phyloP scores from a whole-genome alignment of 768 basidiomycete genomes.

The Dictyophora rubrovolvata region DNA sequence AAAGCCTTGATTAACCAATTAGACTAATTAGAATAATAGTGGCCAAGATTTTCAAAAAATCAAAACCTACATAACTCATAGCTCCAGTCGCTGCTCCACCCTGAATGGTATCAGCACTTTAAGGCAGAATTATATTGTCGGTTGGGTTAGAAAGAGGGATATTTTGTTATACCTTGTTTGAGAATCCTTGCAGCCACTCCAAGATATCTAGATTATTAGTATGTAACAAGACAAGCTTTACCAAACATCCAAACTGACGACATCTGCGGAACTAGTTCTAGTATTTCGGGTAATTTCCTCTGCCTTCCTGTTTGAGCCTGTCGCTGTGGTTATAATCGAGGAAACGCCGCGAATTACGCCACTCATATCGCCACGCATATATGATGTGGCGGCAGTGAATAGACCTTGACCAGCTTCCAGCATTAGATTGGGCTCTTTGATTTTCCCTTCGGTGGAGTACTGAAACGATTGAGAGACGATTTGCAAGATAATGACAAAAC shows the following conservation, averaged over 20 bases:
- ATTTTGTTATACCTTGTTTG: slow-evolving; percentile 43
- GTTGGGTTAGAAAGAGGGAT: background rate
- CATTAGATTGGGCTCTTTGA: slow-evolving; percentile 88
- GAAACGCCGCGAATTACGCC: slow-evolving; percentile 68
- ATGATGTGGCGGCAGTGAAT: slow-evolving; percentile 66
- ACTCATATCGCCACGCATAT: slow-evolving; percentile 68
- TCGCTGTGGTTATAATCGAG: slow-evolving; percentile 64
- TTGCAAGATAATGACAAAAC: background rate
- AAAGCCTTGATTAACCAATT: background rate
- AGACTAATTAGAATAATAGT: background rate
- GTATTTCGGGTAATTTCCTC: slow-evolving; percentile 49
- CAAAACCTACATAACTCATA: slow-evolving; percentile 58
- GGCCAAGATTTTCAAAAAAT: background rate
- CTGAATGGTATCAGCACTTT: slow-evolving; percentile 62
- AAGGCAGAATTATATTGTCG: background rate
- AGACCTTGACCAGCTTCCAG: slow-evolving; percentile 83
- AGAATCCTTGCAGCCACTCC: slow-evolving; percentile 71
- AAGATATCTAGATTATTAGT: slow-evolving; percentile 49
- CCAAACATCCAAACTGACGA: slow-evolving; percentile 36
- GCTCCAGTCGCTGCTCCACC: slow-evolving; percentile 61
- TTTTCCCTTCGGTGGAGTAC: slow-evolving; percentile 92
- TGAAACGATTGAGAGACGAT: slow-evolving; percentile 17
- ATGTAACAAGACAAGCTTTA: background rate
- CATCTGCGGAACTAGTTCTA: slow-evolving; percentile 76
- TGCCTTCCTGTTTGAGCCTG: slow-evolving; percentile 55